Evolutionary conservation across 306 rosid genomes (phyloP).

Genomic region (Begonia peltatifolia): DNA sequence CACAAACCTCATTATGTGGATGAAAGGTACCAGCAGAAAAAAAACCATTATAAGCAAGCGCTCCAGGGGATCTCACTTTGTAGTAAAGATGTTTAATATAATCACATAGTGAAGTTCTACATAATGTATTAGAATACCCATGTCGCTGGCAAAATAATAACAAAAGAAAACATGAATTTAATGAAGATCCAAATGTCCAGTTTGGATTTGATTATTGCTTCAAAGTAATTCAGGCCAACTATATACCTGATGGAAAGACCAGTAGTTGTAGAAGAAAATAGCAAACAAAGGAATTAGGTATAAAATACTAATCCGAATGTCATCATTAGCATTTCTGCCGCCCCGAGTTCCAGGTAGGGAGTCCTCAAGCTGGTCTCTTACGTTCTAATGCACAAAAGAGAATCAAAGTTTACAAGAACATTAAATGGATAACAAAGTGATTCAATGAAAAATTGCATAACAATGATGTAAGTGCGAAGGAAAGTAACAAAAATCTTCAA

Average conservation of each 20-base stretch:
- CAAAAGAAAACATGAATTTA: slow-evolving; percentile 13
- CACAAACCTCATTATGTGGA: slow-evolving; percentile 50
- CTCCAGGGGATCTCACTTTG: slow-evolving; percentile 56
- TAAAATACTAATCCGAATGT: slow-evolving; percentile 65
- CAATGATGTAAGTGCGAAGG: too few relatives aligned
- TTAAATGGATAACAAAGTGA: too few relatives aligned
- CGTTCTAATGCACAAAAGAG: slow-evolving; percentile 40
- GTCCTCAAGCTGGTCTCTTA: slow-evolving; percentile 60
- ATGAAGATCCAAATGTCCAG: neutral
- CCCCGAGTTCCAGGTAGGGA: slow-evolving; percentile 88
- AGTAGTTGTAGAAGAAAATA: slow-evolving; percentile 46
- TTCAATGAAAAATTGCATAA: too few relatives aligned
- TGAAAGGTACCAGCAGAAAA: slow-evolving; percentile 29
- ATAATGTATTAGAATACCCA: slow-evolving; percentile 31
- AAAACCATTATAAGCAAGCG: slow-evolving; percentile 42
- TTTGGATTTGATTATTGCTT: slow-evolving; percentile 2
- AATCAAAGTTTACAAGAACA: neutral
- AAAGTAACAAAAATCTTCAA: too few relatives aligned
- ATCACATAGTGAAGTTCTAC: slow-evolving; percentile 58
- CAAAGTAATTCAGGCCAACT: slow-evolving; percentile 10
- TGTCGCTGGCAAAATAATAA: slow-evolving; percentile 31
- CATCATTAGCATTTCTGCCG: slow-evolving; percentile 71
- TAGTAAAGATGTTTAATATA: slow-evolving; percentile 53
- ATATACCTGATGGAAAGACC: slow-evolving; percentile 50
- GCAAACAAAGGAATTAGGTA: slow-evolving; percentile 58